Evolutionary conservation across 1,139 yeast species (phyloP).

Genomic region (Diutina catenulata): DNA sequence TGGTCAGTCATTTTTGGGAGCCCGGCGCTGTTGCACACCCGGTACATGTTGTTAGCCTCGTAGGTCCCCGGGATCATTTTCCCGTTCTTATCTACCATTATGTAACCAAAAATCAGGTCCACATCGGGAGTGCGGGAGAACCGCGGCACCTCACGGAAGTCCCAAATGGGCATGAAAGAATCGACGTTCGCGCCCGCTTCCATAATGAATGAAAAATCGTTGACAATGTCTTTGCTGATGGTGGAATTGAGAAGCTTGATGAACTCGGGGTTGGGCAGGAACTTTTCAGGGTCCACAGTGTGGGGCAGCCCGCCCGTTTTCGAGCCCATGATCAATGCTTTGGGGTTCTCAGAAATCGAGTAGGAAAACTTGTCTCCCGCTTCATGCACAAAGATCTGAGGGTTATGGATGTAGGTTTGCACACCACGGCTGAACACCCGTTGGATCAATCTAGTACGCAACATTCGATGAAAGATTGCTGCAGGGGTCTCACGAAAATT

Average conservation of each 20-base stretch:
- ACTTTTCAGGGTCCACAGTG: slow-evolving; percentile 15
- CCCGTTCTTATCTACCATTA: slow-evolving; percentile 45
- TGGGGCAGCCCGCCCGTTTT: slow-evolving; percentile 8
- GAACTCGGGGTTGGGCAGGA: slow-evolving; percentile 19
- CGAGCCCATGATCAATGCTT: slow-evolving; percentile 19
- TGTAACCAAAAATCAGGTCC: slow-evolving; percentile 63
- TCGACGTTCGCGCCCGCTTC: slow-evolving; percentile 51
- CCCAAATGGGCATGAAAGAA: slow-evolving; percentile 60
- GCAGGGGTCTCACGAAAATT: neutral
- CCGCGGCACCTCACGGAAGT: slow-evolving; percentile 54
- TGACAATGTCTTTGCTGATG: slow-evolving; percentile 16
- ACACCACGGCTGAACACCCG: neutral
- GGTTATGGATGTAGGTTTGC: slow-evolving; percentile 2
- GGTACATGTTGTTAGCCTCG: slow-evolving; percentile 48
- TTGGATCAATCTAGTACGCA: neutral
- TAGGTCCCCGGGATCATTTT: slow-evolving; percentile 44
- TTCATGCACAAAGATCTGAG: neutral
- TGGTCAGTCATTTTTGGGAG: slow-evolving; percentile 45
- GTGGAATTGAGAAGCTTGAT: slow-evolving; percentile 17
- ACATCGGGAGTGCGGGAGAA: slow-evolving; percentile 64
- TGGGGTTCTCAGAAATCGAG: slow-evolving; percentile 20
- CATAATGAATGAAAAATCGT: slow-evolving; percentile 48
- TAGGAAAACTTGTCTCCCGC: neutral
- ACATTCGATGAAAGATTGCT: neutral
- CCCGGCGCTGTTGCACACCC: slow-evolving; percentile 46